Evolutionary conservation across 2,329 filamentous ascomycete species (phyloP).

Genomic region (Dactylellina sp.): DNA sequence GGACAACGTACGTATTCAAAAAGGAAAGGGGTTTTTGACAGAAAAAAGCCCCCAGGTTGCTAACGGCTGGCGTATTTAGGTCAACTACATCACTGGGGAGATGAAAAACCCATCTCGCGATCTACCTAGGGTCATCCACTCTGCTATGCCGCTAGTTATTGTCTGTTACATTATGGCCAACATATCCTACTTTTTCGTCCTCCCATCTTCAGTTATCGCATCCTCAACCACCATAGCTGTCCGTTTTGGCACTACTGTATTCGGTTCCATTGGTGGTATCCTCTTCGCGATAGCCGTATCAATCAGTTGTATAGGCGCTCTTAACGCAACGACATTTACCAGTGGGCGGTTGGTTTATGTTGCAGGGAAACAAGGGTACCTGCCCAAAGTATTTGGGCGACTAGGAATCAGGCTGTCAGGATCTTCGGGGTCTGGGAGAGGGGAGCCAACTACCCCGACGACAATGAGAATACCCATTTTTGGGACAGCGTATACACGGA

Average conservation of each 20-base stretch:
- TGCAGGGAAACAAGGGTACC: slow-evolving; percentile 93
- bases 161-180: slow-evolving; percentile 90
- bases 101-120: slow-evolving; percentile 92
- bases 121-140: slow-evolving; percentile 93
- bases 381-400: slow-evolving; percentile 83
- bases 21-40: no score
- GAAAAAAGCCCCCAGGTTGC: no score
- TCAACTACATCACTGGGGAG: slow-evolving; percentile 97
- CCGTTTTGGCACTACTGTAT: slow-evolving; percentile 87
- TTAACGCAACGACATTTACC: slow-evolving; percentile 95
- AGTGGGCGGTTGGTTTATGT: slow-evolving; percentile 91
- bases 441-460: slow-evolving; percentile 62
- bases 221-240: slow-evolving; percentile 95
- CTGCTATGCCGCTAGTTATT: slow-evolving; percentile 94
- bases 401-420: slow-evolving; percentile 75
- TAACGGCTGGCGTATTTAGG: slow-evolving; percentile 68
- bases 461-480: slow-evolving; percentile 60
- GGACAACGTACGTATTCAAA: slow-evolving; percentile 82
- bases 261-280: slow-evolving; percentile 83
- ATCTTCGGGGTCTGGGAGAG: slow-evolving; percentile 56
- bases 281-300: slow-evolving; percentile 89
- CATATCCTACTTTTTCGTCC: slow-evolving; percentile 90
- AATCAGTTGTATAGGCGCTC: slow-evolving; percentile 90
- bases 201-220: slow-evolving; percentile 83
- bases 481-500: slow-evolving; percentile 65